Conservation (phyloP, 305 asterid genomes). For the Fraxinus xanthoxyloides region DNA sequence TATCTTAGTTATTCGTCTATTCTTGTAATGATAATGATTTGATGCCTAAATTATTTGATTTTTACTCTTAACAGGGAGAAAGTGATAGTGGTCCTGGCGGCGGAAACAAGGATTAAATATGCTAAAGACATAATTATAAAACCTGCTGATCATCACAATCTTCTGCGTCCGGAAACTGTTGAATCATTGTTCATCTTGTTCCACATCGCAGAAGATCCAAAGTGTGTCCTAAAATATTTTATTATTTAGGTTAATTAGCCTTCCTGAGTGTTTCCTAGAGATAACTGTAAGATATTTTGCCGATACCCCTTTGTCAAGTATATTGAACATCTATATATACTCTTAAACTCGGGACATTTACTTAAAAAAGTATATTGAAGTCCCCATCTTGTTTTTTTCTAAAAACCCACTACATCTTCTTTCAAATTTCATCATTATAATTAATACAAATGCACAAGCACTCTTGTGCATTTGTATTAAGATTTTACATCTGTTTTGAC, state of each 20-base stretch:
- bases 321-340: neutral
- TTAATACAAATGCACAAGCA: neutral
- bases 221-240: constrained; percentile 46
- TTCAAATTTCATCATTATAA: neutral
- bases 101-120: constrained; percentile 65
- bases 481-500: neutral
- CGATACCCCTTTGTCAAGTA: no score
- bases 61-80: constrained; percentile 51
- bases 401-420: neutral
- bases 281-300: no score
- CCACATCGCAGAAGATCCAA: constrained; percentile 86
- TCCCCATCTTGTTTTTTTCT: neutral
- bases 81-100: constrained; percentile 66
- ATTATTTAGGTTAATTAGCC: neutral
- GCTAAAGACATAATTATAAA: constrained; percentile 72
- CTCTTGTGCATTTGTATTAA: no score
- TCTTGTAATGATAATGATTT: constrained; percentile 5
- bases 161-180: constrained; percentile 94
- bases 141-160: constrained; percentile 89
- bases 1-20: neutral
- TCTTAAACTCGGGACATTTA: neutral
- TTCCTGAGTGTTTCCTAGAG: neutral
- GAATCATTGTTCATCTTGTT: constrained; percentile 81
- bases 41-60: constrained; percentile 20
- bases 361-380: neutral